These are phyloP conservation scores for Paramyrothecium sp. DNA, from an alignment of 2,329 filamentous ascomycete species.

Conservation along the genomic window DNA sequence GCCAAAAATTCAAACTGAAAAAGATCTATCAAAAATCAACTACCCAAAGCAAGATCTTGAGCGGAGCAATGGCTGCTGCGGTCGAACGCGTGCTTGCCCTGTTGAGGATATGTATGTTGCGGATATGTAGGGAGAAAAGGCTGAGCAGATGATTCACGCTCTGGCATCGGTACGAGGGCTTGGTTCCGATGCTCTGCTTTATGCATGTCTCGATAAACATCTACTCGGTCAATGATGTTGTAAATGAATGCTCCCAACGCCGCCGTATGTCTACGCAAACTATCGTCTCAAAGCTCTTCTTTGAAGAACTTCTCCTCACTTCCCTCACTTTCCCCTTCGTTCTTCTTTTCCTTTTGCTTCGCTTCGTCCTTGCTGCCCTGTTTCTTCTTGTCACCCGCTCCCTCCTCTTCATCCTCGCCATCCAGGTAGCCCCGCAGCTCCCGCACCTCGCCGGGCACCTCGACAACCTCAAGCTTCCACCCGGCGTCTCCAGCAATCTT, in stretches of 20 bases:
- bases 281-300: conserved; percentile 44
- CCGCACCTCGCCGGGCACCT: conserved; percentile 56
- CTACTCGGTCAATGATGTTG: neutral
- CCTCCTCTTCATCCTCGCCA: conserved; percentile 41
- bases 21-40: no score
- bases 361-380: conserved; percentile 13
- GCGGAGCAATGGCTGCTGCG: no score
- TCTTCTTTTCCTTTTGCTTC: conserved; percentile 10
- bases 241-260: neutral
- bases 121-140: no score
- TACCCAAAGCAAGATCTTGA: no score
- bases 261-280: neutral
- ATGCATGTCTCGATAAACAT: neutral
- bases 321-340: conserved; percentile 26
- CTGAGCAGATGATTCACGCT: no score
- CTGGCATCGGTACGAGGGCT: no score
- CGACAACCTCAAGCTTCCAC: conserved; percentile 80
- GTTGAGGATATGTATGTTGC: no score
- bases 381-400: conserved; percentile 17
- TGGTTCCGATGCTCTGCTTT: neutral
- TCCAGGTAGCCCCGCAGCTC: conserved; percentile 72
- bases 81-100: no score
- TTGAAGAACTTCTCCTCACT: conserved; percentile 52
- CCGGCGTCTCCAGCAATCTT: conserved; percentile 67
- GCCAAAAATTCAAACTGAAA: no score